Evolutionary conservation across 768 basidiomycete species (phyloP).

Genomic region (Dentipellis sp.): DNA sequence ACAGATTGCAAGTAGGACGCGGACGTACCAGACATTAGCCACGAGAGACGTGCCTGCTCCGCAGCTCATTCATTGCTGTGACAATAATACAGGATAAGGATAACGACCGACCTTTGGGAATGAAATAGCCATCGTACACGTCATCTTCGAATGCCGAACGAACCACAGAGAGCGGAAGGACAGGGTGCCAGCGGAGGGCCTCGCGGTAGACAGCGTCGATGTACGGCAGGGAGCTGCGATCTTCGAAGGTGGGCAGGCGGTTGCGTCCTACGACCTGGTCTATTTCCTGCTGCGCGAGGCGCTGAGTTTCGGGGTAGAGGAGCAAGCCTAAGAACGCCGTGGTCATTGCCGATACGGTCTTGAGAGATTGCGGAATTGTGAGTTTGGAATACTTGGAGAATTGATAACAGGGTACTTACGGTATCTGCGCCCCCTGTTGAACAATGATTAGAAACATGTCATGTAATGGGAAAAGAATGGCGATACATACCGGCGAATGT

Average conservation of each 20-base stretch:
- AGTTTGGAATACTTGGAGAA: neutral
- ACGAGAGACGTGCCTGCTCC: no score
- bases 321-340: neutral
- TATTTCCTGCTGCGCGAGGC: constrained; percentile 5
- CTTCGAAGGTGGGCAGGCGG: constrained; percentile 5
- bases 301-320: constrained; percentile 6
- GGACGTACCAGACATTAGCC: no score
- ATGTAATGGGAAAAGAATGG: neutral
- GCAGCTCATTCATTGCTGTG: no score
- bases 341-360: neutral
- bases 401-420: neutral
- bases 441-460: neutral
- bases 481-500: neutral
- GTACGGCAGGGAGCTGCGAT: constrained; percentile 3
- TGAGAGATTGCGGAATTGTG: neutral
- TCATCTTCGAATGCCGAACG: no score
- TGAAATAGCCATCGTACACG: no score
- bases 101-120: no score
- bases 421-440: neutral
- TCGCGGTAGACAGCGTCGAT: neutral
- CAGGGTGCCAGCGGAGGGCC: no score
- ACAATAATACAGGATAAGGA: no score
- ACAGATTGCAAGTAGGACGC: no score
- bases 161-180: no score
- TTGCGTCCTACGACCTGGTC: constrained; percentile 3